Evolutionary conservation across 2,329 filamentous ascomycete genomes (phyloP), one percentile per base, ranked within the genome.

Genomic region (Cladosporium sp.): DNA sequence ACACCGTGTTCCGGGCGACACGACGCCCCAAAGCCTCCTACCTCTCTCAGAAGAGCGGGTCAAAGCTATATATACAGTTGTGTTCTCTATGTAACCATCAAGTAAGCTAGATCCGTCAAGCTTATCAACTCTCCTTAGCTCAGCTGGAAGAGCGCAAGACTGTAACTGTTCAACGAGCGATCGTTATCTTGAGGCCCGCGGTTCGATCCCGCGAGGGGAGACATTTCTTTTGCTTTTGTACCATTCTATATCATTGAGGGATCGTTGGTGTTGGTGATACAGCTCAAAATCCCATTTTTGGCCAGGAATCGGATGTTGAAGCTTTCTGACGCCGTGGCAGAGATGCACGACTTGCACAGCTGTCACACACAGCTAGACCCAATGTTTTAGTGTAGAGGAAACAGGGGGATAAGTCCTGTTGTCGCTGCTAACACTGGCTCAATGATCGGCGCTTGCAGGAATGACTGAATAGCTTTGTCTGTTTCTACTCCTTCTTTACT

Each of bases 121-220:
- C 18, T 32, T 30, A 2, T 56, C 11, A 56, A 56, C 48, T 56
- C 51, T 56, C 51, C 28, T 56, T 56, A 56, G 51, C 51, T 56
- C 51, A 56, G 51, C 28, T 56, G 51, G 25, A 56, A 30, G 51
- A 56, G 51, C 51, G 51, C 51, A 56, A 56, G 51, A 56, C 51
- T 56, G 51, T 56, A 56, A 56, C 18, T 56, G 51, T 46, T 46
- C 39, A 43, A 49, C 51, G 30, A 57, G 28, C 11, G 49, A 28
- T 39, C 26, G 28, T 36, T 13, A 62, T 62, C 59, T 62, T 62
- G 59, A 62, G 59, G 59, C 32, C 59, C 59, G 28, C 32, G 59
- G 59, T 62, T 62, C 59, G 59, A 62, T 51, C 59, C 59, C 59
- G 59, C 28, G 59, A 62, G 59, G 59, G 59, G 59, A 62, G 59